These are phyloP conservation scores for Escovopsis sp. DNA, from an alignment of 2,329 filamentous ascomycete genomes.

Conservation along the genomic window DNA sequence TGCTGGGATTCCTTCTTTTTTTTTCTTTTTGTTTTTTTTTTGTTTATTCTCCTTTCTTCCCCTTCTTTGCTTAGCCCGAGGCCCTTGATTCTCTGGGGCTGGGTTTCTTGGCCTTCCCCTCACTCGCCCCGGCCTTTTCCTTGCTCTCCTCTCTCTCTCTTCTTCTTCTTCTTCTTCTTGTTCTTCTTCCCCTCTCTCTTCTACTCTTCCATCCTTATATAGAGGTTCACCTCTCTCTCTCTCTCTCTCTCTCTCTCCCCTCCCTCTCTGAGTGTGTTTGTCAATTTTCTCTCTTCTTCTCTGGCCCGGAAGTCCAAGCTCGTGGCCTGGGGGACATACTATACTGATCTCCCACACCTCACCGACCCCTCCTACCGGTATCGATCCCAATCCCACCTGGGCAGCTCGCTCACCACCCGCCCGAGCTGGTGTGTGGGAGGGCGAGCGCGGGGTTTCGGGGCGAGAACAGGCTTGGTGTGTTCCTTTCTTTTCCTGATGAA, in stretches of 20 bases:
- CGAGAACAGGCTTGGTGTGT: too few relatives aligned
- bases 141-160: background rate
- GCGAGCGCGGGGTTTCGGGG: background rate
- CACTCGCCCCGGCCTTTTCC: background rate
- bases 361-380: background rate
- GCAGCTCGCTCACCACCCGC: background rate
- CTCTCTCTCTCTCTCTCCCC: too few relatives aligned
- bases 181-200: background rate
- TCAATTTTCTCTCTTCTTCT: background rate
- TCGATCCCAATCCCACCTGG: background rate
- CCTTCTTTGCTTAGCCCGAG: too few relatives aligned
- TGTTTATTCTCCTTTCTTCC: background rate
- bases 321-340: background rate
- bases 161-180: background rate
- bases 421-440: background rate
- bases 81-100: background rate
- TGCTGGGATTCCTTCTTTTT: background rate
- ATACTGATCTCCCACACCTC: background rate
- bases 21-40: background rate
- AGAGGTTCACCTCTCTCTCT: background rate
- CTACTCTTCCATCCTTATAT: background rate
- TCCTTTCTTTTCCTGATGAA: too few relatives aligned
- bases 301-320: background rate
- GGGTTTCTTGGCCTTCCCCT: background rate
- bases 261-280: too few relatives aligned